Conservation (phyloP, 2,329 filamentous ascomycete species). For the Aureobasidium sp. region DNA sequence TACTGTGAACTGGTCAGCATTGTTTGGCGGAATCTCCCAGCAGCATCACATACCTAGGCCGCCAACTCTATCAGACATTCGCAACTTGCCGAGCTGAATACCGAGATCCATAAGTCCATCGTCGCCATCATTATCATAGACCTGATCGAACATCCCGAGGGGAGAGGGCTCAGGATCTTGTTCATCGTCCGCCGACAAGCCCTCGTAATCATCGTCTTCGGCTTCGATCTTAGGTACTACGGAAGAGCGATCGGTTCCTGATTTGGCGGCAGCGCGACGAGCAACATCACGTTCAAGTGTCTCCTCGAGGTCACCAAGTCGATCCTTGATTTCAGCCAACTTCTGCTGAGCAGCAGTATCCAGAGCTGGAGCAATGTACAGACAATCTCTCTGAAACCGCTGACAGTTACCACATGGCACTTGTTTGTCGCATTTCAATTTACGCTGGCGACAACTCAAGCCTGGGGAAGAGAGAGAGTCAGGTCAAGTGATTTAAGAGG, state of each 20-base stretch:
- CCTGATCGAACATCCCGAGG: slow-evolving; percentile 55
- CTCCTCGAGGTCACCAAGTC: slow-evolving; percentile 63
- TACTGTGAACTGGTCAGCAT: slow-evolving; percentile 29
- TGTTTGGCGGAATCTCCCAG: background rate
- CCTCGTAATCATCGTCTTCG: slow-evolving; percentile 49
- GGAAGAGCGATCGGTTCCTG: slow-evolving; percentile 6
- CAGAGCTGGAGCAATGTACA: slow-evolving; percentile 58
- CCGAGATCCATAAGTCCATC: slow-evolving; percentile 66
- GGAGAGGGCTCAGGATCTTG: slow-evolving; percentile 53
- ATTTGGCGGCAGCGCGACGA: slow-evolving; percentile 26
- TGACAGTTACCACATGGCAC: slow-evolving; percentile 62
- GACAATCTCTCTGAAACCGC: slow-evolving; percentile 42
- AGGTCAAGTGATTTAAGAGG: slow-evolving; percentile 2
- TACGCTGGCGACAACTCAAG: slow-evolving; percentile 63
- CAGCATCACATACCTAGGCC: slow-evolving; percentile 39
- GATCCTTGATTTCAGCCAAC: slow-evolving; percentile 69
- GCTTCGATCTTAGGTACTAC: slow-evolving; percentile 34
- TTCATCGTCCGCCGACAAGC: slow-evolving; percentile 43
- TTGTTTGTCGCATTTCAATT: slow-evolving; percentile 68
- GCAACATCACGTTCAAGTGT: slow-evolving; percentile 62
- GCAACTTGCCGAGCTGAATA: slow-evolving; percentile 61
- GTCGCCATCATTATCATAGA: slow-evolving; percentile 57
- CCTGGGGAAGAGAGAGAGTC: slow-evolving; percentile 21
- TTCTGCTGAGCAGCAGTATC: slow-evolving; percentile 62
- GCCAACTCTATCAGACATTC: slow-evolving; percentile 65